Evolutionary conservation across 2,329 filamentous ascomycete species (phyloP), one percentile per base, ranked within the genome.

Genomic region (Metarhizium album): DNA sequence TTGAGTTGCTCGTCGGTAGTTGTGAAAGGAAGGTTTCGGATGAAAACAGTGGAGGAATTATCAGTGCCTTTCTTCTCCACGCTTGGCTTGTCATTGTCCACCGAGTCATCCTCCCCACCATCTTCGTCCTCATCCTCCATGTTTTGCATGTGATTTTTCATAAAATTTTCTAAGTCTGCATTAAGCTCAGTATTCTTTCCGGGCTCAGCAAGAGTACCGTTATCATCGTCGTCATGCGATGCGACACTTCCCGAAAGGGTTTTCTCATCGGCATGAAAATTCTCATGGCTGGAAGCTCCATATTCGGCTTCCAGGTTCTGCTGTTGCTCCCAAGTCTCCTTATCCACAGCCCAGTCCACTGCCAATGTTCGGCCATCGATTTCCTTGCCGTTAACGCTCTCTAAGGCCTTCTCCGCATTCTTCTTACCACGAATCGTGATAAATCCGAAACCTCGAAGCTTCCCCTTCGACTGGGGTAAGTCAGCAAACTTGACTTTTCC

Each of bases 331-430:
- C 89, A 98, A 6, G 84, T 82, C 42, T 84, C 78, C 71, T 94
- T 95, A 54, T 96, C 89, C 3, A 97, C 90, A 31, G 94, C 91
- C 88, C 89, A 98, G 70, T 98, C 93, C 6, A 98, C 93, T 27
- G 91, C 93, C 54, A 98, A 69, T 8, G 84, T 86, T 60, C 93
- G 80, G 2, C 90, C 93, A 64, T 95, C 90, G 20, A 98, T 77
- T 54, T 86, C 81, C 65, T 88, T 96, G 52, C 91, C 93, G 67
- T 97, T 98, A 58, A 97, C 74, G 22, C 77, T 82, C 53, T 85
- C 82, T 52, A 98, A 75, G 2, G 93, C 93, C 65, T 83, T 89
- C 67, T 97, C 87, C 0, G 93, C 91, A 67, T 97, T 95, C 69
- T 90, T 91, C 62, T 78, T 83, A 42, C 90, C 89, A 53, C 90